Evolutionary conservation across 768 basidiomycete species (phyloP), one percentile per base, ranked within the genome.

Genomic region (Aureoboletus auriporus): DNA sequence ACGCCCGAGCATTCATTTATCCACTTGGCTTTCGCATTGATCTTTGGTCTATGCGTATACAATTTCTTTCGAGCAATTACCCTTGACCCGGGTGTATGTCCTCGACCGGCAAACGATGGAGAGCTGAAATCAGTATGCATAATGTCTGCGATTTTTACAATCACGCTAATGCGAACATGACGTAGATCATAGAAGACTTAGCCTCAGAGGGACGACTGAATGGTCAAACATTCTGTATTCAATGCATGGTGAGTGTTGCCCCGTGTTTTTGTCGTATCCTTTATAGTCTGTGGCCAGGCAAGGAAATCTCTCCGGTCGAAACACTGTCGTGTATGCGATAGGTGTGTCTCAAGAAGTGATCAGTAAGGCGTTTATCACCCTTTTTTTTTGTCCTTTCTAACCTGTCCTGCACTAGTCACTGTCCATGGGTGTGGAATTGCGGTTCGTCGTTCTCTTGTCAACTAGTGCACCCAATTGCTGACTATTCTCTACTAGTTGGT

Each of bases 361-460:
- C 96, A 99, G 93, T 96, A 64, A 63, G 89, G 74, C 12, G 14
- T 27, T 17, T 16, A 8, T 49, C 29, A 17, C 28, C 16, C 8
- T 13, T 27, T 17, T 46, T 3, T 17, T 46, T 3, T 3, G 28
- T 44, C 8, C 13, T 11, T 34, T 42, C 44, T 55, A n/a, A 62
- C 26, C 30, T 41, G 2, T 16, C 27, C 11, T 39, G 27, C 39
- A 37, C 27, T 40, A 95, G 93, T 59, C 94, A 99, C 59, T 98
- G 96, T 58, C 96, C 95, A 2, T 99, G 96, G 96, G 85, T 97
- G 13, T 99, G 94, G 94, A 98, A 98, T 69, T 97, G 95, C 65
- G 83, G 91, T 92, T 63, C 23, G 86, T 68, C 26, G 86, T 68
- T 29, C 9, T 44, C 35, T 49, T 30, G 31, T 52, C 8, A n/a